A percentile compares a stretch with the other conserved stretches of the same genome.
phyloP scores from a whole-genome alignment of 352 stramenopile genomes.

The Pythium grandisporangium region DNA sequence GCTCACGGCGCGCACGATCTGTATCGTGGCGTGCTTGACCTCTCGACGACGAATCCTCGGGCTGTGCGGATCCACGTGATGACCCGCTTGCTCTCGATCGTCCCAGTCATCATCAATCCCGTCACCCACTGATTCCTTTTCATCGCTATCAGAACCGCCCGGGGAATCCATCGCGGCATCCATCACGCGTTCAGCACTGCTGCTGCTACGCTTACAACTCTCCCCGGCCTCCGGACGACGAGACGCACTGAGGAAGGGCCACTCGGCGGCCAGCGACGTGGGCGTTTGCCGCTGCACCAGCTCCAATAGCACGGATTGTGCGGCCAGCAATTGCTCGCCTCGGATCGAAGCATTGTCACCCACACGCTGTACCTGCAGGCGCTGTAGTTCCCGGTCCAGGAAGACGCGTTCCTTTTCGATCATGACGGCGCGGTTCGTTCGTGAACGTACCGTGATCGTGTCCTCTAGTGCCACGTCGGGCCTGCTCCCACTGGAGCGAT shows the following conservation, averaged over 20 bases:
- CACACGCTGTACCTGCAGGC: constrained; percentile 3
- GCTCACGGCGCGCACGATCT: constrained; percentile 31
- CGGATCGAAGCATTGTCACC: background rate
- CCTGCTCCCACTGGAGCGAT: no score
- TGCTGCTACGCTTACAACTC: background rate
- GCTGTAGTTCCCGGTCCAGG: constrained; percentile 23
- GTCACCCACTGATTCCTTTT: no score
- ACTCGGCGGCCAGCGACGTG: constrained; percentile 14
- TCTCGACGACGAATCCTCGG: no score
- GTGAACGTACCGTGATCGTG: constrained; percentile 26
- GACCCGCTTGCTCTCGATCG: no score
- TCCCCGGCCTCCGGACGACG: background rate
- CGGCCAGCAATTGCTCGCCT: constrained; percentile 8
- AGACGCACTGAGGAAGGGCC: constrained; percentile 15
- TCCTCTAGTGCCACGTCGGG: constrained; percentile 16
- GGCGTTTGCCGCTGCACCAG: constrained; percentile 13
- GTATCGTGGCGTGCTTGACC: constrained; percentile 12
- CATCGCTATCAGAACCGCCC: no score
- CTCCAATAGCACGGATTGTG: constrained; percentile 17
- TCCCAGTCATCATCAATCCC: no score
- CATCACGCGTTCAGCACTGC: no score
- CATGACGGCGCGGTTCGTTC: constrained; percentile 14
- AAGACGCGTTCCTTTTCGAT: constrained; percentile 33
- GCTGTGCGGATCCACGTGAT: no score
- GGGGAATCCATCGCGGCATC: no score